phyloP scores from a whole-genome alignment of 2,329 filamentous ascomycete genomes.

The Zasmidium citrigriseum region DNA sequence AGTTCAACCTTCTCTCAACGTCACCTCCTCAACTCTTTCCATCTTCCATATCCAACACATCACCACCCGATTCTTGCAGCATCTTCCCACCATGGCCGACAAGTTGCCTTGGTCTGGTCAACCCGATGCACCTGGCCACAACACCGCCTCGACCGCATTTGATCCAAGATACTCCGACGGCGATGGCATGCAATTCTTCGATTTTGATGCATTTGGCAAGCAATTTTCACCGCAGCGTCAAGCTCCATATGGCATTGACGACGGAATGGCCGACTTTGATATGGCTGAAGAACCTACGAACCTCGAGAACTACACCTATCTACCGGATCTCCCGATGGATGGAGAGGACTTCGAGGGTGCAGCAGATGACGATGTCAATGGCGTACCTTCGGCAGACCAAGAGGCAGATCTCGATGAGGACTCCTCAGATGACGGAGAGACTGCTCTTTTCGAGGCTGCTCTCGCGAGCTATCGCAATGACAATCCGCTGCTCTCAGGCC shows the following conservation, averaged over 20 bases:
- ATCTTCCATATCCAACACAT: too few species aligned
- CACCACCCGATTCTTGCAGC: too few species aligned
- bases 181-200: slow-evolving; percentile 7
- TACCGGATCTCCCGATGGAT: neutral
- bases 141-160: too few species aligned
- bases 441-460: slow-evolving; percentile 2
- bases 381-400: neutral
- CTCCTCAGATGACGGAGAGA: slow-evolving; percentile 4
- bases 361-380: neutral
- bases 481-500: slow-evolving; percentile 4
- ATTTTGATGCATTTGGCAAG: slow-evolving; percentile 5
- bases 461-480: slow-evolving; percentile 6
- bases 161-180: neutral
- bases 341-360: neutral
- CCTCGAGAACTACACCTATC: neutral
- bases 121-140: too few species aligned
- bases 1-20: neutral
- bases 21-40: neutral
- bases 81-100: too few species aligned
- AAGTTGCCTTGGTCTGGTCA: too few species aligned
- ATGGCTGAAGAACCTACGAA: neutral
- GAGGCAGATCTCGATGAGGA: neutral
- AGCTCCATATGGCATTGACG: neutral
- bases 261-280: neutral
- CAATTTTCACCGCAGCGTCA: neutral